Base-by-base conservation (phyloP, 257 asterid species). In the Forsythia viridissima region DNA sequence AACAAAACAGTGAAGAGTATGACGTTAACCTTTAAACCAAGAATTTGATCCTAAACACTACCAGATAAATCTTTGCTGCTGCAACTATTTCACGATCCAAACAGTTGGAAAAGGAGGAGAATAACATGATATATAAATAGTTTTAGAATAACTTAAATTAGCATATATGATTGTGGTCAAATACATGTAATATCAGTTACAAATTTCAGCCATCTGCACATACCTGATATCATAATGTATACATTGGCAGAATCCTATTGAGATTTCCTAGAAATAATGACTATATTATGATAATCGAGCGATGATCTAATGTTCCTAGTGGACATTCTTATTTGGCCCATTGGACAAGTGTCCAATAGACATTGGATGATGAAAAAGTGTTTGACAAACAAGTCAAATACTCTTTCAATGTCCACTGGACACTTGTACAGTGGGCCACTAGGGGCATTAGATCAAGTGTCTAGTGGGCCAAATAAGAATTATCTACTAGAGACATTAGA, bases 171-270 rank as follows among this genome's bases (percentile, higher is more conserved):
- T 59, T 12, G 6, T 20, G 3, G 51, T 43, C 80, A 80, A 74
- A 36, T 77, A 82, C 77, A 71, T 75, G 79, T 75, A 80, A 65
- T 52, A 63, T 11, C 76, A 72, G 16, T 74, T 42, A 82, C 84
- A 80, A 73, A 73, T 69, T 69, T 46, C 72, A 79, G 76, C 83
- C 68, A 70, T 42, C 59, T 75, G 51, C 74, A 76, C 55, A 72
- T 44, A n/a, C 20, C 65, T 21, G 24, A 34, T 18, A 63, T 63
- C 73, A 79, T 7, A 71, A 76, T 44, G 34, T 68, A 70, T 72
- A 59, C 81, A 76, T 40, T 77, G 8, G 59, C 73, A 21, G 9
- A 72, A 30, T 30, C 76, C 18, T 48, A 43, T 39, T 81, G 21
- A 38, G 38, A 65, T 65, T 63, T 48, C 18, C 40, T 52, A 41